Base-by-base conservation (phyloP, 495 filamentous ascomycete species). In the Aspergillus baeticus region DNA sequence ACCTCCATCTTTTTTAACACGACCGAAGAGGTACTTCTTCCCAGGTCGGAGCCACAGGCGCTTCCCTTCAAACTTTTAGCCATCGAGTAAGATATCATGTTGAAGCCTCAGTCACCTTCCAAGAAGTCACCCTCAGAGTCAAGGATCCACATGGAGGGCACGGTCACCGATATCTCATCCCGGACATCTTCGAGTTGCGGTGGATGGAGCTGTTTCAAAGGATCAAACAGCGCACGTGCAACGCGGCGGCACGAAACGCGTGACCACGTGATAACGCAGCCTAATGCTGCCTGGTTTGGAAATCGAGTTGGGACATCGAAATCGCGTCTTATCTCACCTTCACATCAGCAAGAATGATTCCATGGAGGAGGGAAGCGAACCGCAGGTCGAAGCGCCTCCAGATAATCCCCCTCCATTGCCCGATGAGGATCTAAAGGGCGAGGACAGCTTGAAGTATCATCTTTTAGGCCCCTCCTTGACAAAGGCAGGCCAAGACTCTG, bases 381-480 rank as follows among this genome's bases (percentile, higher is more conserved):
- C 61, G 41, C 52, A 62, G 48, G 63, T 59, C 37, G 64, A 61
- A 23, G 58, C 50, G 48, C 60, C 57, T 55, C 41, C 36, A 13
- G 58, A 65, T 4, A 46, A 59, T 2, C 8, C 2, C 18, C 36
- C 11, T 36, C 39, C 54, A 17, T 48, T 45, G 6, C 31, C 58
- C 43, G 53, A 45, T 0, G 17, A 50, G 13, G 39, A 18, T 3
- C 48, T 53, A 0, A 61, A 66, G 17, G 66, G 79, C 41, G 77
- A 80, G 58, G 73, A 81, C 29, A 83, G 79, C 5, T 70, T 88
- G 48, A 88, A 86, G 61, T 86, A 87, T 70, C 74, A 77, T 34
- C 80, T 98, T 2, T 79, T 98, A n/a, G 94, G 94, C 1, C 94
- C 94, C 0, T 96, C 92, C 6, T 73, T 98, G 54, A 93, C 90